Evolutionary conservation across 768 basidiomycete species (phyloP).

Genomic region (Tulasnella sp.): DNA sequence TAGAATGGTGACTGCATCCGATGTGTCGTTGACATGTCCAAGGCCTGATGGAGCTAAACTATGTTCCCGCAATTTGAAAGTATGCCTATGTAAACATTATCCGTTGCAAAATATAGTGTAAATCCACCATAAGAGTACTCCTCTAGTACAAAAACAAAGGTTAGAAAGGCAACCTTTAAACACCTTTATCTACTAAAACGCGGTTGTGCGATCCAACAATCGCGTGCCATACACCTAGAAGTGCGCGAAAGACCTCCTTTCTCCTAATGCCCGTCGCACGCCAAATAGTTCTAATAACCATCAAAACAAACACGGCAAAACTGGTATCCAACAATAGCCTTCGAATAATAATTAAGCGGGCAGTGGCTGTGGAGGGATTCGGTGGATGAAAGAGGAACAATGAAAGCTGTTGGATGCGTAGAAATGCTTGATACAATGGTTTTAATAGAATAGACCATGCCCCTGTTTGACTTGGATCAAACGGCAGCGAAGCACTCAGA

Average conservation of each 20-base stretch:
- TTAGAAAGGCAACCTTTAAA: slow-evolving; percentile 21
- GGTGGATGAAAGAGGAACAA: slow-evolving; percentile 38
- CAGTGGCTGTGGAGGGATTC: slow-evolving; percentile 5
- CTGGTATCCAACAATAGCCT: slow-evolving; percentile 66
- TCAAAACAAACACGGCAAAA: slow-evolving; percentile 54
- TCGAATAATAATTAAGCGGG: slow-evolving; percentile 41
- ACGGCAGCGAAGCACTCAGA: too few relatives aligned
- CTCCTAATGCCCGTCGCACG: slow-evolving; percentile 54
- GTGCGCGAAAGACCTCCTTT: slow-evolving; percentile 51
- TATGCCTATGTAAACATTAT: too few relatives aligned
- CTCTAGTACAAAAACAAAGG: background rate
- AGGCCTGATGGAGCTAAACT: background rate
- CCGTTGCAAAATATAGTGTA: too few relatives aligned
- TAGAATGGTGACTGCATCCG: slow-evolving; percentile 83
- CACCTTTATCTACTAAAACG: slow-evolving; percentile 39
- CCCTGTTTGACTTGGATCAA: slow-evolving; percentile 72
- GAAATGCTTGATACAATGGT: slow-evolving; percentile 43
- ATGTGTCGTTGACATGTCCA: slow-evolving; percentile 80
- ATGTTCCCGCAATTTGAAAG: too few relatives aligned
- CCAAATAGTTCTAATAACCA: slow-evolving; percentile 48
- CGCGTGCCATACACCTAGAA: slow-evolving; percentile 56
- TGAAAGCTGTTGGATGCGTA: slow-evolving; percentile 37
- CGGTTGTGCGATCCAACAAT: slow-evolving; percentile 41
- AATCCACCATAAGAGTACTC: too few relatives aligned
- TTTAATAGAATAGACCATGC: slow-evolving; percentile 66